Conservation (phyloP, 2,329 filamentous ascomycete genomes). For the Cladophialophora immunda region DNA sequence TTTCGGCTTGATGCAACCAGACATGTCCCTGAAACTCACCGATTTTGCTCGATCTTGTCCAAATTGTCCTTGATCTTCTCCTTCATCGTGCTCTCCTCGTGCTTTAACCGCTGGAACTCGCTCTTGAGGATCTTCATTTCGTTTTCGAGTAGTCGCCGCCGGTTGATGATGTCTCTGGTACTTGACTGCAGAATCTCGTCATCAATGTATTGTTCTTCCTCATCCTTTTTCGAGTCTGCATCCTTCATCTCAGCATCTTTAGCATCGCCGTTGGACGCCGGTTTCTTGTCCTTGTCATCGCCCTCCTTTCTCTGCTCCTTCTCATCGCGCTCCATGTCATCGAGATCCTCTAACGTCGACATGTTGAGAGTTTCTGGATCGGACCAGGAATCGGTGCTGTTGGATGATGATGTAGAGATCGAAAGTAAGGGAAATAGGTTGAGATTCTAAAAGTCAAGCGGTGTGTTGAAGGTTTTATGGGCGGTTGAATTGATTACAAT, state of each 20-base stretch:
- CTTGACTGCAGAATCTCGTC: slow-evolving; percentile 91
- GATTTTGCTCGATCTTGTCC: slow-evolving; percentile 99
- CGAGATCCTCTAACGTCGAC: slow-evolving; percentile 92
- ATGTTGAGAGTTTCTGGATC: slow-evolving; percentile 60
- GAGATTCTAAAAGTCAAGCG: not conserved
- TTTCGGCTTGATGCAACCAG: not conserved
- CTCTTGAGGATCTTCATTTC: slow-evolving; percentile 99
- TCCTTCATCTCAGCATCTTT: slow-evolving; percentile 94
- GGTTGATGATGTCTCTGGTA: slow-evolving; percentile 92
- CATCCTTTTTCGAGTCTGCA: slow-evolving; percentile 69
- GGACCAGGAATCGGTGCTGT: not conserved
- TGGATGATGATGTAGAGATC: not conserved
- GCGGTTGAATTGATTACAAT: slow-evolving; percentile 24
- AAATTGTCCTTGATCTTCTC: slow-evolving; percentile 99
- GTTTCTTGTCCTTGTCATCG: slow-evolving; percentile 67
- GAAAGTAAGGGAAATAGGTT: not conserved
- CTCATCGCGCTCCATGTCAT: slow-evolving; percentile 82
- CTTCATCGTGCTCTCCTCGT: slow-evolving; percentile 94
- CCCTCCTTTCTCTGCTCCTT: slow-evolving; percentile 69
- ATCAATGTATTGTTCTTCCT: slow-evolving; percentile 84
- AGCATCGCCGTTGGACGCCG: slow-evolving; percentile 56
- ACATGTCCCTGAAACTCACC: slow-evolving; percentile 62
- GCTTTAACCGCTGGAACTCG: slow-evolving; percentile 90
- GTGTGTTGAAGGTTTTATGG: slow-evolving; percentile 1
- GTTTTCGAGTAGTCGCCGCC: slow-evolving; percentile 92